Evolutionary conservation across 2,329 filamentous ascomycete genomes (phyloP).

Genomic region (Fusarium sp.): DNA sequence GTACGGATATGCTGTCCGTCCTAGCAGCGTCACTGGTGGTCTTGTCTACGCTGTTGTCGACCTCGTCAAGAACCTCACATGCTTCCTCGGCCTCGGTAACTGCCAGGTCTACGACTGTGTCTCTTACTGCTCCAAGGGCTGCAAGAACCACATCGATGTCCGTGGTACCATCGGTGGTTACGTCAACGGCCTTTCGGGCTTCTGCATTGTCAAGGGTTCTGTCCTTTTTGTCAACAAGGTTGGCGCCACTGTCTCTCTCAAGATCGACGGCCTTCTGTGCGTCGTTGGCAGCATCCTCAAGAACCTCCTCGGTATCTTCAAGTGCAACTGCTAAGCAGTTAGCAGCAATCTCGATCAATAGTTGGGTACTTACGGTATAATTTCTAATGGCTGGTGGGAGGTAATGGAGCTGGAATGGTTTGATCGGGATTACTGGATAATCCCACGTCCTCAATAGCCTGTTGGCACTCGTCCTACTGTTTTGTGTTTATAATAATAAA

Average conservation of each 20-base stretch:
- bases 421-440: constrained; percentile 33
- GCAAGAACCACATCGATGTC: constrained; percentile 58
- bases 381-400: constrained; percentile 29
- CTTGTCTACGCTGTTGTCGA: constrained; percentile 48
- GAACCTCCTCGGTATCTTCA: constrained; percentile 51
- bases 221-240: constrained; percentile 49
- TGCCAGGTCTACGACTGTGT: constrained; percentile 57
- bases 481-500: constrained; percentile 12
- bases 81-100: constrained; percentile 52
- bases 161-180: constrained; percentile 50
- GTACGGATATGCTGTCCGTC: constrained; percentile 51
- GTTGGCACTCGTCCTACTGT: constrained; percentile 7
- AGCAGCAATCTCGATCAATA: not conserved
- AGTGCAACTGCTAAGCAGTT: constrained; percentile 54
- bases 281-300: constrained; percentile 53
- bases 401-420: constrained; percentile 16
- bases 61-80: constrained; percentile 46
- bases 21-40: constrained; percentile 48
- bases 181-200: constrained; percentile 51
- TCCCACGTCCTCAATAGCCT: constrained; percentile 12
- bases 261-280: constrained; percentile 53
- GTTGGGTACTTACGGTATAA: constrained; percentile 8
- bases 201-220: constrained; percentile 54
- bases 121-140: constrained; percentile 57
- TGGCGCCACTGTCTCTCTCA: constrained; percentile 48